A percentile compares a stretch with the other conserved stretches of the same genome.
Conservation (phyloP, 257 asterid species). For the Primulina tabacum region DNA sequence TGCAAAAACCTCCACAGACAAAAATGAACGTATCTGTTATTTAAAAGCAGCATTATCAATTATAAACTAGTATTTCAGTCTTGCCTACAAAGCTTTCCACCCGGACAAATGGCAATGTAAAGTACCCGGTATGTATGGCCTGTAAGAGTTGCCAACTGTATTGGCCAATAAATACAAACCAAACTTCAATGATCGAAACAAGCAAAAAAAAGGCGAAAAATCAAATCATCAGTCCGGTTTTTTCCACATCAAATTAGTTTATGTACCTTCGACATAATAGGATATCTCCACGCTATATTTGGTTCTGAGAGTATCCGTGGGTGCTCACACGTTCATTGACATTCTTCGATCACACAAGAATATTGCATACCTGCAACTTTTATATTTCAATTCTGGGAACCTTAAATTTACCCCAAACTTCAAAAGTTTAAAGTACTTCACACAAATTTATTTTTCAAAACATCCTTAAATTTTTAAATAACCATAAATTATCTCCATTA, state of each 20-base stretch:
- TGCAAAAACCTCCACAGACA: slow-evolving; percentile 20
- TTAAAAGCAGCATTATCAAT: neutral
- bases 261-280: slow-evolving; percentile 85
- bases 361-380: slow-evolving; percentile 80
- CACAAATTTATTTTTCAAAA: no score
- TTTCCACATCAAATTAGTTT: slow-evolving; percentile 12
- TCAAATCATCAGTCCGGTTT: neutral
- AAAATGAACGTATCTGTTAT: neutral
- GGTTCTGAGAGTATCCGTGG: slow-evolving; percentile 94
- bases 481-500: no score
- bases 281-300: slow-evolving; percentile 91
- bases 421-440: neutral
- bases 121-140: slow-evolving; percentile 89
- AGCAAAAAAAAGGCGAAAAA: neutral
- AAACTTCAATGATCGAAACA: slow-evolving; percentile 5
- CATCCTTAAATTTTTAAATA: no score
- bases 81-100: slow-evolving; percentile 68
- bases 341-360: slow-evolving; percentile 96
- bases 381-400: slow-evolving; percentile 21
- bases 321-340: slow-evolving; percentile 94
- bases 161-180: slow-evolving; percentile 6
- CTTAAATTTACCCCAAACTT: neutral
- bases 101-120: slow-evolving; percentile 94
- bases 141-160: slow-evolving; percentile 91
- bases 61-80: neutral